These are phyloP conservation scores for Lindgomyces ingoldianus DNA, from an alignment of 495 filamentous ascomycete species.

Conservation along the genomic window DNA sequence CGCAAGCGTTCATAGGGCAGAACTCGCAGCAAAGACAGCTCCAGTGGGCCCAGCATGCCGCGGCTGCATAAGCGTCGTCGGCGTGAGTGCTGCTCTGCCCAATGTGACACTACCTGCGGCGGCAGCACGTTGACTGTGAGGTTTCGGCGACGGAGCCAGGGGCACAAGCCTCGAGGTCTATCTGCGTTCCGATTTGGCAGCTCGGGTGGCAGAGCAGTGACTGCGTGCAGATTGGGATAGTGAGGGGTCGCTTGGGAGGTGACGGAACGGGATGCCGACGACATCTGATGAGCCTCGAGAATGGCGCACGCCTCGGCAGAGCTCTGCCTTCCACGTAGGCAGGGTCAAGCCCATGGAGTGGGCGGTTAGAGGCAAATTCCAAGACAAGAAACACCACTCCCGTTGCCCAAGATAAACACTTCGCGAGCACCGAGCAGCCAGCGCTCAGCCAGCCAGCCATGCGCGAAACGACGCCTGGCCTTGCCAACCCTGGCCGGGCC, in stretches of 20 bases:
- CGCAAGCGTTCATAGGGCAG: not conserved
- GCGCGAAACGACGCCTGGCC: not conserved
- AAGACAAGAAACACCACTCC: too few species aligned
- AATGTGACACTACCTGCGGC: conserved; percentile 15
- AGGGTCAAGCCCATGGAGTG: too few species aligned
- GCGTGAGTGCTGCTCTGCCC: not conserved
- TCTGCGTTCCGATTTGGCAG: conserved; percentile 20
- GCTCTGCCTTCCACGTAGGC: too few species aligned
- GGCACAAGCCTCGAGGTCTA: conserved; percentile 9
- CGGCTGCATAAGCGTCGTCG: conserved; percentile 19
- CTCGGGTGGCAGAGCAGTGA: not conserved
- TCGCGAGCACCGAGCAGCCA: too few species aligned
- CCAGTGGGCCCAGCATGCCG: not conserved
- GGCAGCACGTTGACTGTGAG: not conserved
- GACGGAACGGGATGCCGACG: too few species aligned
- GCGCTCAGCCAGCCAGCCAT: conserved; percentile 1
- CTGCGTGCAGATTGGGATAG: not conserved
- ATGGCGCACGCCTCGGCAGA: too few species aligned
- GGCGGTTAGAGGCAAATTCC: too few species aligned
- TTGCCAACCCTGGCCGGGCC: not conserved
- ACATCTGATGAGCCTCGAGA: too few species aligned
- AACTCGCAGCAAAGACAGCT: not conserved
- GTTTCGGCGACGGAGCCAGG: conserved; percentile 8
- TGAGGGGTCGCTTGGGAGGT: not conserved
- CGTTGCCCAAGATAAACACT: too few species aligned